phyloP scores from a whole-genome alignment of 2,329 filamentous ascomycete genomes.

The Aspergillus jensenii region DNA sequence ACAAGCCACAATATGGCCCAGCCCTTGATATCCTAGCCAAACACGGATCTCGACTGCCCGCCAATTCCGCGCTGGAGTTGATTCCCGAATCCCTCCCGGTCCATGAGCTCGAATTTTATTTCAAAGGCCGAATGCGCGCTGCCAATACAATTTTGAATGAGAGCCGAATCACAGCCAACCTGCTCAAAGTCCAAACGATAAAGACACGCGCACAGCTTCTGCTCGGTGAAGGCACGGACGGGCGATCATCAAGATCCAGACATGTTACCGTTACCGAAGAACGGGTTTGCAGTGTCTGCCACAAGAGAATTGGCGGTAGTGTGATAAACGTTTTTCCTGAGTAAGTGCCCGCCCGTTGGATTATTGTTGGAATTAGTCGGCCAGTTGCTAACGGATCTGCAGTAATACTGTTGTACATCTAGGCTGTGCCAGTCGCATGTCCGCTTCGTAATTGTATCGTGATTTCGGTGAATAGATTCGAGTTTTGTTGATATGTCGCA shows the following conservation, averaged over 20 bases:
- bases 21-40: slow-evolving; percentile 86
- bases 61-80: slow-evolving; percentile 78
- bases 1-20: slow-evolving; percentile 71
- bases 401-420: slow-evolving; percentile 71
- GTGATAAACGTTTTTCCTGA: slow-evolving; percentile 89
- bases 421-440: slow-evolving; percentile 63
- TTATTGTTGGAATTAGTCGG: background rate
- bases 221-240: slow-evolving; percentile 63
- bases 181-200: slow-evolving; percentile 79
- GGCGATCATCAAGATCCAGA: slow-evolving; percentile 58
- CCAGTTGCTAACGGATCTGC: slow-evolving; percentile 19
- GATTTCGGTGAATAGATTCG: slow-evolving; percentile 19
- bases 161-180: slow-evolving; percentile 70
- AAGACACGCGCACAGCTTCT: slow-evolving; percentile 70
- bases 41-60: slow-evolving; percentile 88
- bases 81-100: slow-evolving; percentile 81
- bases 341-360: slow-evolving; percentile 47
- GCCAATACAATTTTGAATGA: slow-evolving; percentile 82
- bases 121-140: slow-evolving; percentile 82
- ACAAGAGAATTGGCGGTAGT: slow-evolving; percentile 87
- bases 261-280: slow-evolving; percentile 85
- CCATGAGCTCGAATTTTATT: slow-evolving; percentile 80
- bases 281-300: slow-evolving; percentile 84
- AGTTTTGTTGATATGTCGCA: slow-evolving; percentile 17
- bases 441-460: slow-evolving; percentile 22